Base-by-base conservation (phyloP, 108 stramenopile species). In the Cyclotella distinguenda region DNA sequence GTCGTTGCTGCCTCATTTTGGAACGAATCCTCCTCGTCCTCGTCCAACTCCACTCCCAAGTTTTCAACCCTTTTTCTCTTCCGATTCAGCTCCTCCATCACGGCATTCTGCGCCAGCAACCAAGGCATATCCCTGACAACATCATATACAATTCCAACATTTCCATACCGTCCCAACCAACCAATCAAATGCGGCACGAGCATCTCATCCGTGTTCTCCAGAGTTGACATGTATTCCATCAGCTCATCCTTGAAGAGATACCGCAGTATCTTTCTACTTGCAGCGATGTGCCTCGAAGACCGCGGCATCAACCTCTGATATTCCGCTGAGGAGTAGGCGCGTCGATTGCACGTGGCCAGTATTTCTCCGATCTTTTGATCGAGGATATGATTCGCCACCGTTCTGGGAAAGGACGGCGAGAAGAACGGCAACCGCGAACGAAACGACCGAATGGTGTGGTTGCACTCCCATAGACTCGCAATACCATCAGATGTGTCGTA, bases 401-500 rank as follows among this genome's bases (percentile, higher is more conserved):
- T 61, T 34, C 66, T 52, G 3, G 73, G 73, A 39, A 74, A 74
- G 40, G 56, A 63, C 13, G 64, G 58, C 9, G 64, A 65, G 40
- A 65, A 73, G 11, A 73, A 47, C 23, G 55, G 43, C 40, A 45
- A 34, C 3, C 64, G 58, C 4, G 8, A 12, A 19, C 59, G 38
- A 44, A 65, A 65, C 18, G 72, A 42, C 39, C 64, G 57, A 31
- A 73, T 45, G 39, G 35, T 64, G 36, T 73, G 72, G 44, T 73
- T 73, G 38, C 64, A 57, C 40, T 63, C 54, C 39, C 56, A 73
- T 15, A 73, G 21, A 22, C 64, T 65, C 42, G 23, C 26, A 0
- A 66, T 64, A 12, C 67, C 67, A 39, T 57, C 47, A 40, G 52
- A 57, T 12, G 64, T 65, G 40, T 73, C 64, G 30, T 73, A 73